Base-by-base conservation (phyloP, 495 filamentous ascomycete species). In the Xylaria palmicola region DNA sequence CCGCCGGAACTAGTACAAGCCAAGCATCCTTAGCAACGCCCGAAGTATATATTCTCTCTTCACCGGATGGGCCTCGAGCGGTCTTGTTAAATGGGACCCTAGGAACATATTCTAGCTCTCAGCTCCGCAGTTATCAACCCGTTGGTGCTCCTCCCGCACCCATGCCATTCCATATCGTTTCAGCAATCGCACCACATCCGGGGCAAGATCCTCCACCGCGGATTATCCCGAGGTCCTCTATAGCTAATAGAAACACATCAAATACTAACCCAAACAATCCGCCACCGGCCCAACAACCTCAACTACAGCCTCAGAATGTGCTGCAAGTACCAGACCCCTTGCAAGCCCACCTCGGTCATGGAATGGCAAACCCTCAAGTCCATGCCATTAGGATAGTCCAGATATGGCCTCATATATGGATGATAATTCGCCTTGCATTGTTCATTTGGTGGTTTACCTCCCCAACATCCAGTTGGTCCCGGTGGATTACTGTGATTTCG, bases 401-500 rank as follows among this genome's bases (percentile, higher is more conserved):
- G 45, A 60, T 79, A 37, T 74, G 84, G 65, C 76, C 86, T 51
- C 82, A 85, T 22, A 68, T 94, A 20, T 96, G 91, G 91, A 80
- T 94, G 17, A 74, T 94, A n/a, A 73, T 91, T 45, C 85, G 91
- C 30, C 73, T 97, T 19, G 83, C 86, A 43, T 81, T 87, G 49
- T 90, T 95, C 72, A 84, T 90, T 36, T 93, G 89, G 77, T 85
- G 92, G 72, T 89, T 93, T 62, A 89, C 88, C 17, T 83, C 85
- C 7, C 83, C 85, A n/a, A 83, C 85, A 27, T 83, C 87, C 4
- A 81, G 76, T 43, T 92, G 87, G 87, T 81, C 83, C 7, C 84
- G 90, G 34, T 86, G 84, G 62, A 58, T 90, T 15, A 82, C 88
- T 27, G 79, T 93, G 34, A 74, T 81, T n/a, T 65, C 82, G 2